A percentile compares a stretch with the other conserved stretches of the same genome.
Conservation (phyloP, 257 asterid species). For the Scutellaria barbata region DNA sequence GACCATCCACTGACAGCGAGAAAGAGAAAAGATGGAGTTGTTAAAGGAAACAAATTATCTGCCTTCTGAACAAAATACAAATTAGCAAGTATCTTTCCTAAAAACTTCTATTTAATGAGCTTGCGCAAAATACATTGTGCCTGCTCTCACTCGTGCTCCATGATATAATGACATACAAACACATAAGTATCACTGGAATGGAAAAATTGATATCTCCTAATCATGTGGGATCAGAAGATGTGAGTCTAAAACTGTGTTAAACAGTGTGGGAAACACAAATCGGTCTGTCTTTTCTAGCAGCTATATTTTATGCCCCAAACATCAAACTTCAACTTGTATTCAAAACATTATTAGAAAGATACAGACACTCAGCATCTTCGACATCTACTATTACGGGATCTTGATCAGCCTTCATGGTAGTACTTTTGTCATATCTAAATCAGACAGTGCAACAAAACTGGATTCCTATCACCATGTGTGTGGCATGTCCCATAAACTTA, state of each 20-base stretch:
- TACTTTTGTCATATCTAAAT: not conserved
- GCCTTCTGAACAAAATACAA: slow-evolving; percentile 6
- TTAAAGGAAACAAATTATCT: slow-evolving; percentile 4
- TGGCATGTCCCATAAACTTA: not conserved
- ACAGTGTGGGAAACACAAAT: not conserved
- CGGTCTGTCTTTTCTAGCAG: not conserved
- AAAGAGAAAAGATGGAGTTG: not conserved
- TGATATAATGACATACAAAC: slow-evolving; percentile 1
- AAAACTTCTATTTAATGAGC: not conserved
- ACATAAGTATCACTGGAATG: slow-evolving; percentile 1
- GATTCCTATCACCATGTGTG: not conserved
- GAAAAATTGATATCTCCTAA: not conserved
- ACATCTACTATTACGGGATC: not conserved
- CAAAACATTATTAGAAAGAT: too few relatives aligned
- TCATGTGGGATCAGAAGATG: slow-evolving; percentile 2
- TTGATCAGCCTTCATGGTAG: not conserved
- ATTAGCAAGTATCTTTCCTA: slow-evolving; percentile 19
- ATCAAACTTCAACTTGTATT: not conserved
- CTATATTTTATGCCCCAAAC: slow-evolving; percentile 7
- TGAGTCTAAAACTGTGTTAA: slow-evolving; percentile 1
- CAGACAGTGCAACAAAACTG: not conserved
- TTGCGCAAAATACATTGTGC: not conserved
- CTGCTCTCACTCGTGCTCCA: slow-evolving; percentile 7
- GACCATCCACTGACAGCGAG: slow-evolving; percentile 16
- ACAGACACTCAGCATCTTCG: too few relatives aligned